Evolutionary conservation across 768 basidiomycete genomes (phyloP), one percentile per base, ranked within the genome.

Genomic region (Leccinum variicolor): DNA sequence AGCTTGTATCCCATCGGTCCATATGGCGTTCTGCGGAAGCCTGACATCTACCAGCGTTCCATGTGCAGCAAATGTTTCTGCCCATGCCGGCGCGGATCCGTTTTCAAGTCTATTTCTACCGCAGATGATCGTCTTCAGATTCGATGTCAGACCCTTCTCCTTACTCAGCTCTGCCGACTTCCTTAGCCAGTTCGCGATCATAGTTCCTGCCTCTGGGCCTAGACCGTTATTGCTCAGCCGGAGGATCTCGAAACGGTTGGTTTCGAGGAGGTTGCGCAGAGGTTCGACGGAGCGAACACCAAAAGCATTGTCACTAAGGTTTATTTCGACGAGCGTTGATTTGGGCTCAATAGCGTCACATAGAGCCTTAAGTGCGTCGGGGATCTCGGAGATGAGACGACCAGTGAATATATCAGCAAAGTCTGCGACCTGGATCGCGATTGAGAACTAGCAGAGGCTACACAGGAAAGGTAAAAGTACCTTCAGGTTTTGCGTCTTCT

Each of bases 371-470:
- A 99, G 85, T 15, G 97, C 93, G 57, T 76, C 81, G 5, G 96
- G 97, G 69, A 99, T 98, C 73, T 99, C 96, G 59, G 84, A 81
- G 77, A 98, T 98, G 67, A 97, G 82, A 62, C 96, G 91, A 54
- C 95, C 92, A 3, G 96, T 98, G 77, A 99, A 99, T 74, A 99
- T 95, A 75, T 98, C 96, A 29, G 93, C 90, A 62, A 98, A 91
- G 77, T 98, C 88, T 64, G 95, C 96, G 58, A 96, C 77, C 97
- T 98, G 25, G 36, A n/a, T 52, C 43, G 54, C 33, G 28, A 46
- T 63, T 52, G 60, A 54, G 29, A 46, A 56, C 41, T n/a, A 36
- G 28, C 33, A 52, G 28, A 17, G 15, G 2, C 23, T 6, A 11
- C 3, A 52, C 1, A 4, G 4, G 3, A 6, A 4, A 47, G 7